These are phyloP conservation scores for Podospora comata DNA, from an alignment of 495 filamentous ascomycete genomes.

Conservation along the genomic window DNA sequence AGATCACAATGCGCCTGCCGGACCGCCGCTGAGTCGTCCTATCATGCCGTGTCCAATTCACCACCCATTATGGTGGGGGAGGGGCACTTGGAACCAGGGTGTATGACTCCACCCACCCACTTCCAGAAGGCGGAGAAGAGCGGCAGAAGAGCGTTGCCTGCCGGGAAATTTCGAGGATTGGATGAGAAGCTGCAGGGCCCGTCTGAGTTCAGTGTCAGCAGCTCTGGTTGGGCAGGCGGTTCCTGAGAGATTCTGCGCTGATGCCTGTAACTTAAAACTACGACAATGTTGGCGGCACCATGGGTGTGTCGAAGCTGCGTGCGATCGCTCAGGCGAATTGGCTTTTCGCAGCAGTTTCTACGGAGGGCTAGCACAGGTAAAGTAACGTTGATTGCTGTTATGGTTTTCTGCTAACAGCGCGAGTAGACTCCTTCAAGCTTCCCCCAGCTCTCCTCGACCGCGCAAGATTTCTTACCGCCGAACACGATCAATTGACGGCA, in stretches of 20 bases:
- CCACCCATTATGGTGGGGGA: conserved; percentile 20
- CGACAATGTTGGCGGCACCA: conserved; percentile 51
- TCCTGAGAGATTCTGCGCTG: conserved; percentile 6
- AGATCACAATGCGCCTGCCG: neutral
- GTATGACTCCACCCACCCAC: neutral
- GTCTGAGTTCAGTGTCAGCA: neutral
- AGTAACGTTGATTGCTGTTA: neutral
- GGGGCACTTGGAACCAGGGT: conserved; percentile 14
- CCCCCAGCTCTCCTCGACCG: conserved; percentile 42
- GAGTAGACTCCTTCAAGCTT: conserved; percentile 19
- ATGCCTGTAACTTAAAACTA: conserved; percentile 18
- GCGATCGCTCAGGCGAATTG: conserved; percentile 39
- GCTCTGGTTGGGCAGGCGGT: neutral
- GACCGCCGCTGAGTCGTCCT: neutral
- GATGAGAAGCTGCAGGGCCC: conserved; percentile 2
- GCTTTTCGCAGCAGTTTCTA: conserved; percentile 32
- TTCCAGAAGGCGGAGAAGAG: conserved; percentile 7
- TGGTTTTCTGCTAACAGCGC: conserved; percentile 1
- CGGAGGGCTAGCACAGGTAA: conserved; percentile 48
- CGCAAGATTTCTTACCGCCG: conserved; percentile 37
- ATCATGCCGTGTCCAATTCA: neutral
- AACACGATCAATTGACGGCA: conserved; percentile 62
- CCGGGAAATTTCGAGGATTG: conserved; percentile 10
- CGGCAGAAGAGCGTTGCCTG: conserved; percentile 19
- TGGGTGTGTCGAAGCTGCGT: conserved; percentile 55